A percentile compares a stretch with the other conserved stretches of the same genome.
These are phyloP conservation scores for Candida pseudofarinosa DNA, from an alignment of 805 yeast species.

Conservation along the genomic window DNA sequence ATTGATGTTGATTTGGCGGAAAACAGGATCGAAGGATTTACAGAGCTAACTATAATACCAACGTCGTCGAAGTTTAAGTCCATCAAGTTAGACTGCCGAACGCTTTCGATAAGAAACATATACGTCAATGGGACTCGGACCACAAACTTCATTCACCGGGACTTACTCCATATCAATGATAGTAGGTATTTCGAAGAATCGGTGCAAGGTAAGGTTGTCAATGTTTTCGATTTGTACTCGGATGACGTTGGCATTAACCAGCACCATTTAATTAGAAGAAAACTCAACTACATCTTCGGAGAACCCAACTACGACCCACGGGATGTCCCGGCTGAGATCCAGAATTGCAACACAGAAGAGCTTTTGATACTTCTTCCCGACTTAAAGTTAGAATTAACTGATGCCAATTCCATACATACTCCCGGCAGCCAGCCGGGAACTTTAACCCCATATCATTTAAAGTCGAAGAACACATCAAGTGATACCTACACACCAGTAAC, in stretches of 20 bases:
- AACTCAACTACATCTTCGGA: conserved; percentile 49
- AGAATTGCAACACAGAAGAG: conserved; percentile 55
- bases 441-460: conserved; percentile 33
- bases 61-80: conserved; percentile 51
- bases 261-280: conserved; percentile 55
- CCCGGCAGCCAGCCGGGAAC: conserved; percentile 28
- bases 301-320: conserved; percentile 37
- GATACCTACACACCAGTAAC: conserved; percentile 65
- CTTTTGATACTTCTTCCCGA: conserved; percentile 59
- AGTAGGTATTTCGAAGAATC: conserved; percentile 26
- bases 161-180: conserved; percentile 42
- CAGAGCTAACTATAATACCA: conserved; percentile 82
- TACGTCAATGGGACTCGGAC: conserved; percentile 54
- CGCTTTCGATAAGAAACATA: conserved; percentile 60
- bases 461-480: conserved; percentile 30
- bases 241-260: conserved; percentile 43
- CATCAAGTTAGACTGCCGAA: conserved; percentile 77
- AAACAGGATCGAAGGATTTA: conserved; percentile 59
- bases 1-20: conserved; percentile 75
- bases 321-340: conserved; percentile 11
- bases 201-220: conserved; percentile 18
- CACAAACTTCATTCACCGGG: conserved; percentile 54
- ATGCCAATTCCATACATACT: conserved; percentile 17
- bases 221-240: conserved; percentile 43
- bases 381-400: conserved; percentile 50